phyloP scores from a whole-genome alignment of 306 rosid genomes.

The Pueraria montana region DNA sequence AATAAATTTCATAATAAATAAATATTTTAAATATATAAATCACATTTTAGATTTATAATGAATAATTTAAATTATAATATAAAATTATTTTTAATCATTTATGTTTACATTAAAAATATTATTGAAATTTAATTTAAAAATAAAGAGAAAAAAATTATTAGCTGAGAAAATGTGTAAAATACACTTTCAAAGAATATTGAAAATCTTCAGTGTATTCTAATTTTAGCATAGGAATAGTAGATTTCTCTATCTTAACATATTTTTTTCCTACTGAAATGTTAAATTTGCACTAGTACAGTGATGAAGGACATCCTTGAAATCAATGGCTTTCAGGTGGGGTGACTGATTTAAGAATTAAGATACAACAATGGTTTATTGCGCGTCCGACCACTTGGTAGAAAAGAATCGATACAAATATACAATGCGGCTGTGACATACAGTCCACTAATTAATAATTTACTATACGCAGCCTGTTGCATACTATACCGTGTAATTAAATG shows the following conservation, averaged over 20 bases:
- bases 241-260: neutral
- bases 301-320: slow-evolving; percentile 2
- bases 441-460: neutral
- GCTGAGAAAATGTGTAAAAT: too few relatives aligned
- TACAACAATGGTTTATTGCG: slow-evolving; percentile 18
- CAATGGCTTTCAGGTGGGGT: neutral
- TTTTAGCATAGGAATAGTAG: neutral
- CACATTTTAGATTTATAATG: too few relatives aligned
- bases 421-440: slow-evolving; percentile 31
- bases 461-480: slow-evolving; percentile 20
- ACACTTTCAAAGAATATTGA: too few relatives aligned
- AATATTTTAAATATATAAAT: too few relatives aligned
- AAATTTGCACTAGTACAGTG: neutral
- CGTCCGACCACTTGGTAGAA: slow-evolving; percentile 29
- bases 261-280: slow-evolving; percentile 2
- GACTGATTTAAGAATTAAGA: neutral
- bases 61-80: too few relatives aligned
- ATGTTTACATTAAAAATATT: too few relatives aligned
- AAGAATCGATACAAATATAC: slow-evolving; percentile 22
- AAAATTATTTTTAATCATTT: too few relatives aligned
- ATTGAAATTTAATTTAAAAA: too few relatives aligned
- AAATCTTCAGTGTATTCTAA: too few relatives aligned
- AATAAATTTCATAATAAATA: too few relatives aligned
- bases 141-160: too few relatives aligned
- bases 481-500: slow-evolving; percentile 25